These are phyloP conservation scores for Fusarium anguioides DNA, from an alignment of 2,329 filamentous ascomycete genomes.

Conservation along the genomic window DNA sequence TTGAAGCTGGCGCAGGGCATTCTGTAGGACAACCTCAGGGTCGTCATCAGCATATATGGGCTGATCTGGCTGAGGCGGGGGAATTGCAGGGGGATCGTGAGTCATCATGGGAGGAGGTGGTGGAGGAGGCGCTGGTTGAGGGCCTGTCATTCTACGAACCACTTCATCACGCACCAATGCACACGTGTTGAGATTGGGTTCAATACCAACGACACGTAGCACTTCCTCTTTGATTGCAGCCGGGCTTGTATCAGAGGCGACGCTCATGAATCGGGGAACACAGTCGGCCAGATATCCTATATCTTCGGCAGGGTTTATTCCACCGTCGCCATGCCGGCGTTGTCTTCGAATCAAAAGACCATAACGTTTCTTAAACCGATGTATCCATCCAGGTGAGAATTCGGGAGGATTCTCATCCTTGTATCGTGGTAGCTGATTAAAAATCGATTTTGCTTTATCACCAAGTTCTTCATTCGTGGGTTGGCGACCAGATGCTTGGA, in stretches of 20 bases:
- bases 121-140: constrained; percentile 32
- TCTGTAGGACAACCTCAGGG: constrained; percentile 68
- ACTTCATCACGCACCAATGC: constrained; percentile 69
- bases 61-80: constrained; percentile 50
- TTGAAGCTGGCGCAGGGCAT: constrained; percentile 68
- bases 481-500: constrained; percentile 63
- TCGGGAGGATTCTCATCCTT: constrained; percentile 70
- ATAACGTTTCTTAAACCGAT: constrained; percentile 73
- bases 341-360: constrained; percentile 68
- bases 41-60: constrained; percentile 63
- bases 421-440: constrained; percentile 68
- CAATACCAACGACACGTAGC: constrained; percentile 65
- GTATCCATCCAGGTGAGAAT: constrained; percentile 73
- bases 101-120: constrained; percentile 42
- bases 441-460: constrained; percentile 70
- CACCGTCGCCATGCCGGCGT: constrained; percentile 61
- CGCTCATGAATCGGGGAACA: constrained; percentile 68
- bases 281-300: constrained; percentile 70
- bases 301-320: constrained; percentile 63
- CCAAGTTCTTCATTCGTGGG: constrained; percentile 72
- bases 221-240: constrained; percentile 69
- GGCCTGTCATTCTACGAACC: constrained; percentile 53
- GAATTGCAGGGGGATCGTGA: constrained; percentile 42
- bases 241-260: constrained; percentile 68
- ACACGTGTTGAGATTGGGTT: constrained; percentile 64